Conservation (phyloP, 2,329 filamentous ascomycete species). For the Calonectria naviculata region DNA sequence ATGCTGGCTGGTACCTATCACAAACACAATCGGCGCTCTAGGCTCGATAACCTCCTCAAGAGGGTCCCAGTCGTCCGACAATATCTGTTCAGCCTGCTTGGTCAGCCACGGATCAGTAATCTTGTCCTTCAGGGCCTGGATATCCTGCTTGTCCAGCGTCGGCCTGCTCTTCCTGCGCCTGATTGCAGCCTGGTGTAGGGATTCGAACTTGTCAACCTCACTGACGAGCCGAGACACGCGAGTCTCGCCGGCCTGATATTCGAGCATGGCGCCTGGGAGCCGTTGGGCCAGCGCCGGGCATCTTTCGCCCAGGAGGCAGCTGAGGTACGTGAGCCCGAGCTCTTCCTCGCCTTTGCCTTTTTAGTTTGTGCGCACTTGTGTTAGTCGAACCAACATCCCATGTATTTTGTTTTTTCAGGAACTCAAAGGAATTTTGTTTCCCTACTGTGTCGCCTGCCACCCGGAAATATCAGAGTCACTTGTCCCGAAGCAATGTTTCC, state of each 20-base stretch:
- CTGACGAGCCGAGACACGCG: conserved; percentile 15
- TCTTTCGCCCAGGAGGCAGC: conserved; percentile 15
- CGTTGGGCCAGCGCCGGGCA: conserved; percentile 12
- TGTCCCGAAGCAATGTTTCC: conserved; percentile 22
- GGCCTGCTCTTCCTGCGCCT: conserved; percentile 1
- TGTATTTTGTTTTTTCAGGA: too few relatives aligned
- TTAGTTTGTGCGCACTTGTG: background rate
- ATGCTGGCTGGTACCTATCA: conserved; percentile 9
- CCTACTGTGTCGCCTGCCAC: background rate
- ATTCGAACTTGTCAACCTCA: conserved; percentile 20
- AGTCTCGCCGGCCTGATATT: conserved; percentile 22
- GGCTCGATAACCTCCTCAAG: conserved; percentile 1
- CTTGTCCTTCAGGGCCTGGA: background rate
- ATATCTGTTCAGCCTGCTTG: conserved; percentile 15
- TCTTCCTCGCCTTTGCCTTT: conserved; percentile 18
- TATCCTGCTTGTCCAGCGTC: background rate
- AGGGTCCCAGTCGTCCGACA: conserved; percentile 21
- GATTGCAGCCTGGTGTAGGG: conserved; percentile 17
- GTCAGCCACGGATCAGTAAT: conserved; percentile 23
- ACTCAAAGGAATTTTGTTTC: background rate
- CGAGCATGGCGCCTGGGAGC: conserved; percentile 14
- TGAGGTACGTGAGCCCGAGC: conserved; percentile 21
- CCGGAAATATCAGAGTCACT: conserved; percentile 6
- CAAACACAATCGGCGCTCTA: conserved; percentile 17
- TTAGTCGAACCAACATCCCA: background rate